A percentile compares a stretch with the other conserved stretches of the same genome.
Evolutionary conservation across 2,329 filamentous ascomycete species (phyloP).

Genomic region (Eutypa lata): DNA sequence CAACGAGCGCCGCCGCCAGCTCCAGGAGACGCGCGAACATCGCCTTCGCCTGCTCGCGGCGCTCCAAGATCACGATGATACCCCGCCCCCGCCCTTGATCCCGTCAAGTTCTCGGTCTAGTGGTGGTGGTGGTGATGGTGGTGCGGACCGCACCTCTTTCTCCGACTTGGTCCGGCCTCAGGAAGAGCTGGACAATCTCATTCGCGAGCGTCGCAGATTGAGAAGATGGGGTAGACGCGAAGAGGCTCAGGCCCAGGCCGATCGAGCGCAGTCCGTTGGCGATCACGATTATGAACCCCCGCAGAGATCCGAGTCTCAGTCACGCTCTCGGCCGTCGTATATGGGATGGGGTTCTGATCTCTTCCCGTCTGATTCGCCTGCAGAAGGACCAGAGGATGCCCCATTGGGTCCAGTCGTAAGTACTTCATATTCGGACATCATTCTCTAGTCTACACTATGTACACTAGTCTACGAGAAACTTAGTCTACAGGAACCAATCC

Average conservation of each 20-base stretch:
- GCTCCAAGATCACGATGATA: conserved; percentile 12
- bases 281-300: not conserved
- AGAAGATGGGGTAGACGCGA: conserved; percentile 1
- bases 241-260: not conserved
- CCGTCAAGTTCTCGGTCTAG: conserved; percentile 1
- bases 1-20: conserved; percentile 24
- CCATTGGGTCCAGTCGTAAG: not conserved
- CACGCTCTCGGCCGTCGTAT: not conserved
- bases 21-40: conserved; percentile 30
- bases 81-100: not conserved
- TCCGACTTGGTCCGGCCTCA: too few relatives aligned
- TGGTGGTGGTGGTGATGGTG: too few relatives aligned
- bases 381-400: not conserved
- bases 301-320: not conserved
- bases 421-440: not conserved
- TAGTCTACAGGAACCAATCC: too few relatives aligned
- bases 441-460: too few relatives aligned
- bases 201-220: not conserved
- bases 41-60: conserved; percentile 27
- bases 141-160: too few relatives aligned
- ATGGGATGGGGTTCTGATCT: not conserved
- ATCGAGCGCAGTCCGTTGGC: not conserved
- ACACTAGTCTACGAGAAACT: too few relatives aligned
- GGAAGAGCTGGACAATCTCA: not conserved
- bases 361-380: not conserved